phyloP scores from a whole-genome alignment of 1,284 basidiomycete genomes.

The Tilletia setariae region DNA sequence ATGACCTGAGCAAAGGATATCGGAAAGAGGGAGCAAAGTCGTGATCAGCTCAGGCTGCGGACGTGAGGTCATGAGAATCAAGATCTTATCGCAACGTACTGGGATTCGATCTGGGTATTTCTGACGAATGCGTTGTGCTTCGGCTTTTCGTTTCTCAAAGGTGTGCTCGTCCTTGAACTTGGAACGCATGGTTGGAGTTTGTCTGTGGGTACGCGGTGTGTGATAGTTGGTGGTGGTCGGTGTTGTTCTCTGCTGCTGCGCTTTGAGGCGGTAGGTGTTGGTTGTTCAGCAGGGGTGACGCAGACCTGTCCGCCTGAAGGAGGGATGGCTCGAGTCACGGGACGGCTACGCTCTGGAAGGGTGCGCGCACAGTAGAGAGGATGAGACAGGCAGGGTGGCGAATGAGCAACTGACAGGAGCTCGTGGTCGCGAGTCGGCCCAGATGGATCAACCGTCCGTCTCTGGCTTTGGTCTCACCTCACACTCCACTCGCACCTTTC shows the following conservation, averaged over 20 bases:
- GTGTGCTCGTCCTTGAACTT: constrained; percentile 99
- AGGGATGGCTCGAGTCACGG: too few species aligned
- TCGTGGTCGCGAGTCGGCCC: too few species aligned
- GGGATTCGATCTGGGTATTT: constrained; percentile 99
- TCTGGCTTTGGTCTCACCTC: too few species aligned
- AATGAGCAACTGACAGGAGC: neutral
- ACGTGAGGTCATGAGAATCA: neutral
- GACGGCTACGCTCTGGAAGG: too few species aligned
- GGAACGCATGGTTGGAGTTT: constrained; percentile 69
- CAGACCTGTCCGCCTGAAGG: too few species aligned
- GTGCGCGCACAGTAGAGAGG: neutral
- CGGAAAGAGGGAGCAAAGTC: neutral
- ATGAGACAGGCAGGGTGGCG: constrained; percentile 8
- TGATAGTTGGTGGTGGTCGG: neutral
- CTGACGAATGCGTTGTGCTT: constrained; percentile 89
- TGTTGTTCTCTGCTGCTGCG: too few species aligned
- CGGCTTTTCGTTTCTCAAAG: constrained; percentile 98
- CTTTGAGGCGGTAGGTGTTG: too few species aligned
- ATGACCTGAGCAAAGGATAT: constrained; percentile 69
- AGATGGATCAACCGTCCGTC: too few species aligned
- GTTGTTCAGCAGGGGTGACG: too few species aligned
- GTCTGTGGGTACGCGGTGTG: neutral
- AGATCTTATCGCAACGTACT: constrained; percentile 57
- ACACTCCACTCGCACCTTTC: too few species aligned
- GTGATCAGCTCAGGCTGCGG: neutral